Evolutionary conservation across 768 basidiomycete species (phyloP), one percentile per base, ranked within the genome.

Genomic region (Kockovaella imperatae): DNA sequence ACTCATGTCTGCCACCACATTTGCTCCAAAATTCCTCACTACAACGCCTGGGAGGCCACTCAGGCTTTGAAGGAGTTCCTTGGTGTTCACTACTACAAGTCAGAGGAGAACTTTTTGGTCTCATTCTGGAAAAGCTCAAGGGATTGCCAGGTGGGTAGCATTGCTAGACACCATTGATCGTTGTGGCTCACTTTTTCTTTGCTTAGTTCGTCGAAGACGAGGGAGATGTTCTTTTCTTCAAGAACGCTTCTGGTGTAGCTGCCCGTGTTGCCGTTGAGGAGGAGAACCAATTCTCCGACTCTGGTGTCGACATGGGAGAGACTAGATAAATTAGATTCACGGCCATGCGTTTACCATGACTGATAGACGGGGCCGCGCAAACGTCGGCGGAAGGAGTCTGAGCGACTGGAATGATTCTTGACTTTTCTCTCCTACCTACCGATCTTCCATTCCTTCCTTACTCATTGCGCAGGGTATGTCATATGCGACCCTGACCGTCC

Each of bases 21-120:
- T 52, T 81, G 78, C 53, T 87, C 84, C 79, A 93, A 91, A 75
- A 96, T 99, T 56, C 93, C 93, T 17, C 93, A 99, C 71, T 96
- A 70, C 70, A 62, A 73, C 63, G 75, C 75, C 4, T 93, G 89
- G 89, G 90, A 93, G 65, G 93, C 93, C 18, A 80, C 83, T 24
- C 79, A 78, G 51, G 89, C 87, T 21, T 76, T 99, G 56, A 86
- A 85, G 72, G 79, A 79, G 69, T 81, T 81, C 64, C 78, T 86
- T 32, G 77, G 82, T 38, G 77, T 77, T 31, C 70, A 75, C 64
- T 73, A 72, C 68, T 52, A 68, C 46, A 50, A 45, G 38, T 60
- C 62, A 3, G 61, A 71, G 34, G 74, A 73, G 54, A 64, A 58
- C 64, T 71, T 73, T 73, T 78, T 59, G 79, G 81, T 35, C 71